phyloP scores from a whole-genome alignment of 768 basidiomycete genomes.

The Kockovaella imperatae region DNA sequence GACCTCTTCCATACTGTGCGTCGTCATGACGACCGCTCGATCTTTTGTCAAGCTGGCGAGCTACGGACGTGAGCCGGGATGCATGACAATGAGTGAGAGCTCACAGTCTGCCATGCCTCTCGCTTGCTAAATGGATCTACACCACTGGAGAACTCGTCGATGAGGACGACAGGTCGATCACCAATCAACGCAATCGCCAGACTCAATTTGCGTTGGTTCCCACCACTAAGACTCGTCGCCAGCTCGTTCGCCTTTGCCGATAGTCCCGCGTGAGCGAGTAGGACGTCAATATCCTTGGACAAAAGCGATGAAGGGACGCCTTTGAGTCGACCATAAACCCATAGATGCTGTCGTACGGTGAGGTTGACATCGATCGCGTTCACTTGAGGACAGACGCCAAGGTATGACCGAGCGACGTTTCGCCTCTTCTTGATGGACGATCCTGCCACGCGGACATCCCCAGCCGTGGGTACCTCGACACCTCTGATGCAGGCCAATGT shows the following conservation, averaged over 20 bases:
- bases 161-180: slow-evolving; percentile 67
- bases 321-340: slow-evolving; percentile 64
- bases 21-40: slow-evolving; percentile 20
- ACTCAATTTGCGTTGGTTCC: slow-evolving; percentile 68
- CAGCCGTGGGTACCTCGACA: slow-evolving; percentile 55
- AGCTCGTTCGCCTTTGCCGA: slow-evolving; percentile 59
- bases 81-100: slow-evolving; percentile 61
- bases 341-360: slow-evolving; percentile 64
- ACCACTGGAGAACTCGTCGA: slow-evolving; percentile 77
- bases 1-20: slow-evolving; percentile 79
- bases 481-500: slow-evolving; percentile 64
- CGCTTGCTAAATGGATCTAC: slow-evolving; percentile 76
- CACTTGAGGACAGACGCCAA: slow-evolving; percentile 78
- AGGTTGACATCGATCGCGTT: slow-evolving; percentile 72
- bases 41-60: slow-evolving; percentile 22
- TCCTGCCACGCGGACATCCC: slow-evolving; percentile 63
- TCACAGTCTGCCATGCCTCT: slow-evolving; percentile 70
- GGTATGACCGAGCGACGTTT: slow-evolving; percentile 53
- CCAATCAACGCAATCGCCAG: slow-evolving; percentile 70
- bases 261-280: slow-evolving; percentile 58
- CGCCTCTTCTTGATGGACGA: slow-evolving; percentile 61
- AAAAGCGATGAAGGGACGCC: slow-evolving; percentile 57
- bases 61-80: slow-evolving; percentile 46
- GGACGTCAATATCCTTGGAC: slow-evolving; percentile 51
- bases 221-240: slow-evolving; percentile 67